Evolutionary conservation across 225 moss, liverwort and hornwort species (phyloP).

Genomic region (Polytrichum formosum): DNA sequence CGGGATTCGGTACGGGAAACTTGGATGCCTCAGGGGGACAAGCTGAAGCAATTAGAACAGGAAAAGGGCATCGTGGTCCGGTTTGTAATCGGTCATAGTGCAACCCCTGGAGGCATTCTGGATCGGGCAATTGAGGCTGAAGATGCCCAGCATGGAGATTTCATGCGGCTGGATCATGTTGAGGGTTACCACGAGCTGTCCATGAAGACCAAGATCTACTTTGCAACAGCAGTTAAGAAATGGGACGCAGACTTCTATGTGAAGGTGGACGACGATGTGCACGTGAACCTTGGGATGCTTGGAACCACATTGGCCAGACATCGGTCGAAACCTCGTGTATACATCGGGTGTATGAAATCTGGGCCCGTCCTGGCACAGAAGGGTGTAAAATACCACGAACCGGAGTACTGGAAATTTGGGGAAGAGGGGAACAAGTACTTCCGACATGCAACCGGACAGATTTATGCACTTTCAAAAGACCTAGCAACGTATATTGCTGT

Average conservation of each 20-base stretch:
- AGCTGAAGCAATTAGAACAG: constrained; percentile 67
- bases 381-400: constrained; percentile 79
- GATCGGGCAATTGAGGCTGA: constrained; percentile 98
- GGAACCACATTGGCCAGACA: constrained; percentile 72
- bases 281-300: constrained; percentile 88
- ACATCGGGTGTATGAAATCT: constrained; percentile 98
- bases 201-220: constrained; percentile 95
- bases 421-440: constrained; percentile 99
- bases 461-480: constrained; percentile 87
- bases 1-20: constrained; percentile 91
- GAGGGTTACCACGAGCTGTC: constrained; percentile 98
- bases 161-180: constrained; percentile 81
- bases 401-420: constrained; percentile 98
- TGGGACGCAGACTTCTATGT: constrained; percentile 99
- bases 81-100: constrained; percentile 98
- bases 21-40: constrained; percentile 94
- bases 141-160: constrained; percentile 78
- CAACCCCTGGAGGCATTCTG: constrained; percentile 85
- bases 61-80: constrained; percentile 92
- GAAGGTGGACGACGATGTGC: constrained; percentile 97
- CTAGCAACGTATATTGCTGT: constrained; percentile 78
- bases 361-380: constrained; percentile 67
- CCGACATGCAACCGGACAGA: constrained; percentile 94
- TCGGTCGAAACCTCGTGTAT: constrained; percentile 82
- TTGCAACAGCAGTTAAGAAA: constrained; percentile 73